Percentiles rank a stretch among this genome's conserved stretches.
Conservation (phyloP, 192 early-diverging fungal genomes). For the Coemansia sp. region DNA sequence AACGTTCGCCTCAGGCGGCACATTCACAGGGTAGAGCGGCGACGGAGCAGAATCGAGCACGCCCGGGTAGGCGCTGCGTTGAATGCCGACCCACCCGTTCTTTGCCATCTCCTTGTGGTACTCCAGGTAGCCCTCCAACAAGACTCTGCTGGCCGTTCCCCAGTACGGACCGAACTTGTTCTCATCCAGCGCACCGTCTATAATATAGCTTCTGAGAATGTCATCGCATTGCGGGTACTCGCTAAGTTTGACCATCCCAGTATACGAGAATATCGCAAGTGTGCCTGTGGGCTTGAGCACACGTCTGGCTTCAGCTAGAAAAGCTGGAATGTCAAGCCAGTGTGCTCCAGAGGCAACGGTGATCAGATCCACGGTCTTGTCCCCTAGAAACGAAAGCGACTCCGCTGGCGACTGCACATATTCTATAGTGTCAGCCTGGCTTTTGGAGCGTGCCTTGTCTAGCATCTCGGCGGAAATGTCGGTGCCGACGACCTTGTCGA, state of each 20-base stretch:
- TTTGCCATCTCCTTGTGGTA: constrained; percentile 24
- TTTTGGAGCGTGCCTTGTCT: constrained; percentile 25
- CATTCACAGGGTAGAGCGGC: constrained; percentile 6
- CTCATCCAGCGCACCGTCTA: constrained; percentile 3
- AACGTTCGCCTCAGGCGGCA: constrained; percentile 11
- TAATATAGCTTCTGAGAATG: constrained; percentile 33
- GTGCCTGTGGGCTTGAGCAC: constrained; percentile 47
- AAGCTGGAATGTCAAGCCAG: constrained; percentile 50
- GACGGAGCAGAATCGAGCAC: constrained; percentile 21
- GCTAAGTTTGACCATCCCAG: constrained; percentile 29
- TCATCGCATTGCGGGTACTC: constrained; percentile 44
- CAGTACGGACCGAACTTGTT: constrained; percentile 19
- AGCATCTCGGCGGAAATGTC: constrained; percentile 50
- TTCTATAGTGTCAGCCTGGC: constrained; percentile 3
- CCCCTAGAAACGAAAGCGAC: constrained; percentile 17
- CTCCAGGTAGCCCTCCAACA: constrained; percentile 28
- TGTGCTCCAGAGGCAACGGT: constrained; percentile 48
- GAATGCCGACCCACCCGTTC: constrained; percentile 14
- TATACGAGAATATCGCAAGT: constrained; percentile 48
- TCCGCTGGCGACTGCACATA: constrained; percentile 41
- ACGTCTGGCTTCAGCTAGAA: constrained; percentile 37
- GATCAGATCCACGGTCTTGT: constrained; percentile 37
- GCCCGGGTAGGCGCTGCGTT: constrained; percentile 20
- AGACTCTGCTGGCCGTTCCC: constrained; percentile 26
- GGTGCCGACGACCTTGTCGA: constrained; percentile 41